Evolutionary conservation across 2,329 filamentous ascomycete species (phyloP).

Genomic region (Seiridium unicorne): DNA sequence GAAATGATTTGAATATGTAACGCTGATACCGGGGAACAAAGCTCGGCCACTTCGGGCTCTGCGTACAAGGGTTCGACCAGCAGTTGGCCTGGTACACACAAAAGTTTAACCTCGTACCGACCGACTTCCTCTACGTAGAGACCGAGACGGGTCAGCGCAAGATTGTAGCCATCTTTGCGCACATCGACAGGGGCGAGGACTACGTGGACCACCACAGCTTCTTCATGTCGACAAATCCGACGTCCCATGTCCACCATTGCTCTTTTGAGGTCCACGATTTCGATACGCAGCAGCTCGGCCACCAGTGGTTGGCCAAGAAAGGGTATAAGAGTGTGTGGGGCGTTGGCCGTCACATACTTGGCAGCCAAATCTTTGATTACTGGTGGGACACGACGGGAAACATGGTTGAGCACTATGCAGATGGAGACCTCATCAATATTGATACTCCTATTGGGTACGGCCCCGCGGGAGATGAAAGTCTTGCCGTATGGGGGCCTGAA

Average conservation of each 20-base stretch:
- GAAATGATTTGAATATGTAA: not conserved
- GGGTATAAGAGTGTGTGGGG: slow-evolving; percentile 56
- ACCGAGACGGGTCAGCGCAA: slow-evolving; percentile 17
- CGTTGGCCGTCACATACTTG: slow-evolving; percentile 55
- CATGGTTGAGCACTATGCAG: slow-evolving; percentile 58
- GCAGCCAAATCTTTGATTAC: slow-evolving; percentile 55
- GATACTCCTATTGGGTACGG: slow-evolving; percentile 30
- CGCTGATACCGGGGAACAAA: not conserved
- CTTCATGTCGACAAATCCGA: slow-evolving; percentile 37
- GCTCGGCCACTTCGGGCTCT: not conserved
- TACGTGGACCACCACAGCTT: slow-evolving; percentile 54
- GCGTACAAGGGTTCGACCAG: slow-evolving; percentile 22
- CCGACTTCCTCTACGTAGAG: slow-evolving; percentile 17
- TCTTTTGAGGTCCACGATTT: slow-evolving; percentile 58
- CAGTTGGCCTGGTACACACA: slow-evolving; percentile 28
- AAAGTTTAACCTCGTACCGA: slow-evolving; percentile 31
- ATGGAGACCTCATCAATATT: slow-evolving; percentile 56
- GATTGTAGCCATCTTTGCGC: slow-evolving; percentile 37
- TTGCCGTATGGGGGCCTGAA: not conserved
- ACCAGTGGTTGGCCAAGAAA: slow-evolving; percentile 51
- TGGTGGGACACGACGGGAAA: slow-evolving; percentile 19
- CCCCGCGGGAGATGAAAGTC: slow-evolving; percentile 8
- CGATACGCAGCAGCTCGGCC: slow-evolving; percentile 56
- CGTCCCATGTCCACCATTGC: slow-evolving; percentile 49
- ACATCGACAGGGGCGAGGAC: slow-evolving; percentile 46